These are phyloP conservation scores for Lodderomyces parapsilosis DNA, from an alignment of 1,139 yeast genomes.

Conservation along the genomic window DNA sequence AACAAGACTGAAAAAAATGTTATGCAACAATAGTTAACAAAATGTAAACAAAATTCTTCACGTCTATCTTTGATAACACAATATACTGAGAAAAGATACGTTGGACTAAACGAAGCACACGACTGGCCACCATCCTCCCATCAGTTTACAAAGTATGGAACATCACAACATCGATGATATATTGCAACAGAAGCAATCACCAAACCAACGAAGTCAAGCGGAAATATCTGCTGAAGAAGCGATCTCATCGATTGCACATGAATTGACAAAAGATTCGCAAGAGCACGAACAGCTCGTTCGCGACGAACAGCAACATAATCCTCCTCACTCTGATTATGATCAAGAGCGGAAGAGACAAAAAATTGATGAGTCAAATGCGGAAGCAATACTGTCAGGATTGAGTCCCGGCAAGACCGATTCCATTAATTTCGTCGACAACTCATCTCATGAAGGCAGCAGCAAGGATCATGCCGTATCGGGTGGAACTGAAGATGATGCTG, in stretches of 20 bases:
- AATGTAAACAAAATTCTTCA: slow-evolving; percentile 1
- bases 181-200: slow-evolving; percentile 2
- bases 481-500: neutral
- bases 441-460: neutral
- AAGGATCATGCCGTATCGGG: neutral
- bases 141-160: neutral
- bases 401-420: neutral
- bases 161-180: slow-evolving; percentile 3
- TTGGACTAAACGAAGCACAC: too few relatives aligned
- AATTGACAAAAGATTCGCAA: slow-evolving; percentile 1
- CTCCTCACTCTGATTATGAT: neutral
- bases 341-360: neutral
- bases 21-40: neutral
- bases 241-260: slow-evolving; percentile 4
- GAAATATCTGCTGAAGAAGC: slow-evolving; percentile 3
- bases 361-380: neutral
- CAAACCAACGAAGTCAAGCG: neutral
- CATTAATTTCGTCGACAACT: neutral
- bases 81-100: too few relatives aligned
- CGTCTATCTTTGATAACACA: too few relatives aligned
- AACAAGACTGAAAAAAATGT: neutral
- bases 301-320: neutral
- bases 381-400: neutral
- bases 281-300: neutral
- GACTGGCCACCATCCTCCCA: neutral